Evolutionary conservation across 2,329 filamentous ascomycete genomes (phyloP).

Genomic region (Acephala macrosclerotiorum): DNA sequence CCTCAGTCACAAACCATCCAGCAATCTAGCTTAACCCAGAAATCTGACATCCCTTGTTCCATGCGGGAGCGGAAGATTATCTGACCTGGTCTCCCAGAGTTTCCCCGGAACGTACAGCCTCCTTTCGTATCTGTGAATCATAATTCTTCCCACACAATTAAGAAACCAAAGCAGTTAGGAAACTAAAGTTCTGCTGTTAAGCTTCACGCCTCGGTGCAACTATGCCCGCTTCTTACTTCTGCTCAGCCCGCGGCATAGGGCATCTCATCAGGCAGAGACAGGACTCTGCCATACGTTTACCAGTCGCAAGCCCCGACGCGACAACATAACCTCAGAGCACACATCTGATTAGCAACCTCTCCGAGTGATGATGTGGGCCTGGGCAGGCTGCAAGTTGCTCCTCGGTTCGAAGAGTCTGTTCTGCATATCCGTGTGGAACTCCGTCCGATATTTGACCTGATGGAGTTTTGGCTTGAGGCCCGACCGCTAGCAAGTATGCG

Average conservation of each 20-base stretch:
- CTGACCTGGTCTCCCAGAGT: background rate
- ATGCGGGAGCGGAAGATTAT: slow-evolving; percentile 1
- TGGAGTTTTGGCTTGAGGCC: background rate
- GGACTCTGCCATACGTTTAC: background rate
- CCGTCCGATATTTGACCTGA: background rate
- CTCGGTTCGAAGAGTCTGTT: background rate
- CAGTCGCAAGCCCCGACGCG: slow-evolving; percentile 6
- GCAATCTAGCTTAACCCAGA: background rate
- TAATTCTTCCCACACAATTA: background rate
- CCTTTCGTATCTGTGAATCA: slow-evolving; percentile 21
- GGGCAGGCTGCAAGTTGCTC: background rate
- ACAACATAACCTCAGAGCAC: background rate
- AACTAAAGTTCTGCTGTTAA: background rate
- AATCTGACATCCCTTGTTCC: background rate
- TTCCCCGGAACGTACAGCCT: slow-evolving; percentile 16
- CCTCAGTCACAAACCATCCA: slow-evolving; percentile 18
- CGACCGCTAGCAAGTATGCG: slow-evolving; percentile 23
- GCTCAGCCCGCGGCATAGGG: slow-evolving; percentile 6
- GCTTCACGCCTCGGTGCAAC: slow-evolving; percentile 19
- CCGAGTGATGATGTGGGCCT: background rate
- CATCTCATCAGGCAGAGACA: slow-evolving; percentile 15
- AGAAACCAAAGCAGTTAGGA: background rate
- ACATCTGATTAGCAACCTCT: background rate
- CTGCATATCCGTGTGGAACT: background rate
- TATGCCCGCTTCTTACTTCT: slow-evolving; percentile 23